Base-by-base conservation (phyloP, 2,329 filamentous ascomycete genomes). In the Hymenoscyphus fraxineus region DNA sequence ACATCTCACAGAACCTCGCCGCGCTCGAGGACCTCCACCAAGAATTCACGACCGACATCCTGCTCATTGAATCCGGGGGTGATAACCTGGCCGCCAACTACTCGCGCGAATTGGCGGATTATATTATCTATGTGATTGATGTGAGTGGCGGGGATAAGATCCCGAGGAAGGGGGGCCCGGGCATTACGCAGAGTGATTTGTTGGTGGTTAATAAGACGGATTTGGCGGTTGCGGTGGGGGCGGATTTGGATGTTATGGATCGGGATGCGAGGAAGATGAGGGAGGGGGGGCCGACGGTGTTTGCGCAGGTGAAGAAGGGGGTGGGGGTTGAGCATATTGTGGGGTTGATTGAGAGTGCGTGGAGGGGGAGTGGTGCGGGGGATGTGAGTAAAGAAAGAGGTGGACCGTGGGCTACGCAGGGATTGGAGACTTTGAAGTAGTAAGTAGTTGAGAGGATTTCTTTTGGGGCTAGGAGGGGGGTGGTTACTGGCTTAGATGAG, bases 11-110 rank as follows among this genome's bases (percentile, higher is more conserved):
- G 70, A 99, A 99, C 80, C 88, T 99, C 3, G 91, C 93, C 63
- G 95, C 94, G 0, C 85, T 99, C 47, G 94, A 97, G 74, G 90
- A 93, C 71, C 83, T 98, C 59, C 94, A 98, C 78, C 82, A 82
- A 64, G 85, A 89, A 68, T 96, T 96, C 82, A 77, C 80, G 47
- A 87, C 93, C 0, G 92, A 98, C 75, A 78, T 99, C 27, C 84
- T 99, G 31, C 86, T 99, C 54, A 99, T 99, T 76, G 95, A 99
- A 80, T 93, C 88, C 19, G 95, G 95, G 56, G 95, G 95, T 64
- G 95, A 99, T 77, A 99, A 99, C 77, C 85, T 99, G 0, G 95
- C 95, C 0, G 95, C 95, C 3, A 99, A 99, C 81, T 99, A 99
- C 83, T 91, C 87, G 63, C 85, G 95, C 64, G 95, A 99, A 79